Evolutionary conservation across 2,329 filamentous ascomycete genomes (phyloP).

Genomic region (Ophiocordyceps camponoti-saundersi): DNA sequence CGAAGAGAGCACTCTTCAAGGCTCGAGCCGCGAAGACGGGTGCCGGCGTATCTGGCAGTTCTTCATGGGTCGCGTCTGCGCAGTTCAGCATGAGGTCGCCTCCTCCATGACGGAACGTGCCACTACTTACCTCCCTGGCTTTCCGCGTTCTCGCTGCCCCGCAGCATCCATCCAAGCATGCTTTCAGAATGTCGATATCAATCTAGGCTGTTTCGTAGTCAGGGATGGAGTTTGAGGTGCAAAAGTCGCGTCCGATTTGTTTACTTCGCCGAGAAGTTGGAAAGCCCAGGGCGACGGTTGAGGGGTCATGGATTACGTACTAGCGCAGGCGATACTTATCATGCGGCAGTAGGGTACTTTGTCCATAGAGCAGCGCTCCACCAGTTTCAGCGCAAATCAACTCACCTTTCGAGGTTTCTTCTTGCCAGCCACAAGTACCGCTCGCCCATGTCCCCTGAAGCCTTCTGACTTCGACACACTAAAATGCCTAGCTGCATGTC

Average conservation of each 20-base stretch:
- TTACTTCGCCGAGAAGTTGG: not conserved
- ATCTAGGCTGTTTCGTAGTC: not conserved
- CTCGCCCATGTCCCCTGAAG: not conserved
- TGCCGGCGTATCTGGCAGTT: constrained; percentile 46
- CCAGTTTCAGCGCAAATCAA: not conserved
- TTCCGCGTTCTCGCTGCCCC: constrained; percentile 21
- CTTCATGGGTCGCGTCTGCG: constrained; percentile 29
- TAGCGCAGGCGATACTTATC: not conserved
- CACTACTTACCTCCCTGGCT: constrained; percentile 7
- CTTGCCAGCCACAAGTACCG: not conserved
- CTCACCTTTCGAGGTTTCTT: not conserved
- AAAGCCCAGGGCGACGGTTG: not conserved
- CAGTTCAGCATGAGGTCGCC: not conserved
- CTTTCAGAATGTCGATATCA: constrained; percentile 1
- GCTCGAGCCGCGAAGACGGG: constrained; percentile 50
- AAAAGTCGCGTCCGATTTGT: not conserved
- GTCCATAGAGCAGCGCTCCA: not conserved
- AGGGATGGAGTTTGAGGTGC: not conserved
- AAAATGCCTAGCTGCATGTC: not conserved
- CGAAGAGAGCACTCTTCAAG: constrained; percentile 46
- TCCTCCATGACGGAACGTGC: not conserved
- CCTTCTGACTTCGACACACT: not conserved
- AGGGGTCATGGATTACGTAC: not conserved
- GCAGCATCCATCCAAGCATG: constrained; percentile 46
- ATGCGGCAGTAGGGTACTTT: not conserved